A percentile compares a stretch with the other conserved stretches of the same genome.
Evolutionary conservation across 1,284 basidiomycete genomes (phyloP).

Genomic region (Rhodofomes roseus): DNA sequence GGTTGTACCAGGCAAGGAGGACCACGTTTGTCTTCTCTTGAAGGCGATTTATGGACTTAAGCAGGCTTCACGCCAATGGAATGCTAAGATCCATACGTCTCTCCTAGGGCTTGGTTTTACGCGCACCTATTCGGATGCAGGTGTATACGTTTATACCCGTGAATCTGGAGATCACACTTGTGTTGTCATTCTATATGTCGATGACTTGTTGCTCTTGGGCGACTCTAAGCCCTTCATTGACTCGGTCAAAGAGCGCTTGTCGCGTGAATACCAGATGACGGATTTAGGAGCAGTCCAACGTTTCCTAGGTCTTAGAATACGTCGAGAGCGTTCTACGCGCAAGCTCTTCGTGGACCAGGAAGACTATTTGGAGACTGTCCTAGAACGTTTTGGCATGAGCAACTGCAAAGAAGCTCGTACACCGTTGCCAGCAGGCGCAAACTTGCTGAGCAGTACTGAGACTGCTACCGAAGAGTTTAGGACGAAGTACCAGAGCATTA

Average conservation of each 20-base stretch:
- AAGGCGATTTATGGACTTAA: neutral
- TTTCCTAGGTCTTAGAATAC: neutral
- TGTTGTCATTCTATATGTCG: neutral
- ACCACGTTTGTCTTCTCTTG: neutral
- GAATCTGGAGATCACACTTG: neutral
- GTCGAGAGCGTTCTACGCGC: neutral
- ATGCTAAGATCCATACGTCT: neutral
- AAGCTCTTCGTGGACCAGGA: neutral
- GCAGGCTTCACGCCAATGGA: neutral
- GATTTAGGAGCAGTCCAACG: neutral
- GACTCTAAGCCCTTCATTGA: neutral
- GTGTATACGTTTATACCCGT: neutral
- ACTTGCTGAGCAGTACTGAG: neutral
- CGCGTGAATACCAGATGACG: neutral
- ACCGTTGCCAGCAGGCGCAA: neutral
- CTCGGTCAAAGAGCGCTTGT: neutral
- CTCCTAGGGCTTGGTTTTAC: neutral
- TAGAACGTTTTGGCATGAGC: neutral
- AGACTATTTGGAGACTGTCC: neutral
- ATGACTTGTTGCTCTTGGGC: neutral
- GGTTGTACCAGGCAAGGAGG: neutral
- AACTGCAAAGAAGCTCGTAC: neutral
- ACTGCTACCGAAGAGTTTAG: neutral
- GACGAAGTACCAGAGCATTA: conserved; percentile 21
- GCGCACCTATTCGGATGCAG: neutral